Evolutionary conservation across 129 eudicot species (phyloP), one percentile per base, ranked within the genome.

Genomic region (Calendula officinalis): DNA sequence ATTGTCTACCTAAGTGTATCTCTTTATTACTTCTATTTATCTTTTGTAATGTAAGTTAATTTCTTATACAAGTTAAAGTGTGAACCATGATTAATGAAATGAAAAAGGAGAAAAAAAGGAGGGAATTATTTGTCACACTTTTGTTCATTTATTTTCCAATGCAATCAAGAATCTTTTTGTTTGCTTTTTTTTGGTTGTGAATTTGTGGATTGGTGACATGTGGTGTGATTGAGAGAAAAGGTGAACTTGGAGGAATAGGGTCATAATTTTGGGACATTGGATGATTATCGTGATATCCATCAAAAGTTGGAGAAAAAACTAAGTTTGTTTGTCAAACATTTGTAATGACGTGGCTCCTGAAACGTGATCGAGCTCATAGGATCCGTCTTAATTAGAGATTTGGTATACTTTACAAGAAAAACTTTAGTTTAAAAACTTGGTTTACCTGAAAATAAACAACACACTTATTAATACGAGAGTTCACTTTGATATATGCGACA

Each of bases 41-140:
- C 49, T 55, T 22, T 68, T 33, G 36, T 62, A 65, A 66, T 67
- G 51, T 50, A 60, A 58, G 30, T 42, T n/a, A 22, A 22, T 22
- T 22, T 36, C 60, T 78, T 81, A 75, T 77, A 82, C 60, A 58
- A 73, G 56, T 51, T 51, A 64, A 22, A 51, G 80, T 82, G 75
- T 22, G 30, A 2, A 66, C 50, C 63, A 53, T 27, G 43, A 41
- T 55, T 30, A 58, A 55, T 47, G 58, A 64, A 22, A 22, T 22
- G 30, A 22, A 22, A 70, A 72, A 56, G 17, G 59, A 9, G 59
- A 60, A 35, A 52, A 57, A 61, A 49, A 61, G 12, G 64, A 66
- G 78, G 48, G 39, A 54, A 36, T 58, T 55, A 62, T 76, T 63
- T 69, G 72, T 69, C 39, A 8, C 58, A 40, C 40, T 54, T 72